phyloP scores from a whole-genome alignment of 2,329 filamentous ascomycete species.

The Neofusicoccum kwambonambiense region DNA sequence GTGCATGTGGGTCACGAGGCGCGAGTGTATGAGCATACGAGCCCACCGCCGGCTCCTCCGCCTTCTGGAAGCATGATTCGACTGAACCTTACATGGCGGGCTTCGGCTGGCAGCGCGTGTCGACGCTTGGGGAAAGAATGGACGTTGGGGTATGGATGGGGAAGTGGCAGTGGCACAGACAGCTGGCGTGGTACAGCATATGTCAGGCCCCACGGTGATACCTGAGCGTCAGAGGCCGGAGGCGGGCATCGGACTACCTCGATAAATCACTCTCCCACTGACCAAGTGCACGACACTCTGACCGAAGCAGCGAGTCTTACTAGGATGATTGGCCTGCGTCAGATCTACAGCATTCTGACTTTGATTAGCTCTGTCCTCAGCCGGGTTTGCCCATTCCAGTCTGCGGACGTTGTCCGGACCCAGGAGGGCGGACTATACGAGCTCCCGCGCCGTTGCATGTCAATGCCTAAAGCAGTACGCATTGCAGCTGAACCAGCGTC shows the following conservation, averaged over 20 bases:
- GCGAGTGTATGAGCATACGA: background rate
- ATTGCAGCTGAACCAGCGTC: constrained; percentile 5
- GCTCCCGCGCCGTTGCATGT: constrained; percentile 17
- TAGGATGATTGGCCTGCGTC: background rate
- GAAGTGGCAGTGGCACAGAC: constrained; percentile 2
- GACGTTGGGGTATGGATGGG: background rate
- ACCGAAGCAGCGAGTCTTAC: constrained; percentile 2
- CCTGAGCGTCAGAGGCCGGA: background rate
- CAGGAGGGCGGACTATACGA: constrained; percentile 15
- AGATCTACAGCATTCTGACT: background rate
- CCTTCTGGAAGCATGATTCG: constrained; percentile 5
- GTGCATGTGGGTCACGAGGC: background rate
- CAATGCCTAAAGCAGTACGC: constrained; percentile 15
- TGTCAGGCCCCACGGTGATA: constrained; percentile 13
- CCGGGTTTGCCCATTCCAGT: background rate
- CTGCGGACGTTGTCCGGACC: background rate
- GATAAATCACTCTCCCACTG: background rate
- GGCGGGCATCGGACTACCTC: constrained; percentile 8
- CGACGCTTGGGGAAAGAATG: background rate
- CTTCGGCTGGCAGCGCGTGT: background rate
- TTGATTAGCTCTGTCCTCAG: background rate
- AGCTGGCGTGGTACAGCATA: constrained; percentile 14
- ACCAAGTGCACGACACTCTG: background rate
- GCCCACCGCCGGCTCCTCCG: background rate
- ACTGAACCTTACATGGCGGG: background rate